phyloP scores from a whole-genome alignment of 768 basidiomycete genomes.

The Tricholoma terreum region DNA sequence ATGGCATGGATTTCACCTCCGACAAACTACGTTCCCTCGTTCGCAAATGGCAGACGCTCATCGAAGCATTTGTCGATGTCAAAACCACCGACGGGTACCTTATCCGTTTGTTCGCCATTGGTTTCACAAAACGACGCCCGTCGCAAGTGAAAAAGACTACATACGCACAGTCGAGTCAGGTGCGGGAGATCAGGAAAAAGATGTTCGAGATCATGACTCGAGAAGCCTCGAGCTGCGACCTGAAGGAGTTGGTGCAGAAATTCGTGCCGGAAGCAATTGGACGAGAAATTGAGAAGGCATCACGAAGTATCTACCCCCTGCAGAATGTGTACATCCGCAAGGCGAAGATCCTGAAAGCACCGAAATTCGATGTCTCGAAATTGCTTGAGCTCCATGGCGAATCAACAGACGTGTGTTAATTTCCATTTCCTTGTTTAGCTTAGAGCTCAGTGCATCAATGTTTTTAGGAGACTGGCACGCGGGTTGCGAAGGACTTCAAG shows the following conservation, averaged over 20 bases:
- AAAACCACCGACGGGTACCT: constrained; percentile 99
- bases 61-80: constrained; percentile 98
- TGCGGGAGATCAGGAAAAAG: constrained; percentile 97
- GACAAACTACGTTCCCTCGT: constrained; percentile 99
- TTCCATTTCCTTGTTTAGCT: background rate
- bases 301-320: constrained; percentile 94
- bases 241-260: constrained; percentile 98
- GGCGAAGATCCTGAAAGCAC: constrained; percentile 98
- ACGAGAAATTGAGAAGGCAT: constrained; percentile 98
- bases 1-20: constrained; percentile 99
- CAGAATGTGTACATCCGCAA: constrained; percentile 99
- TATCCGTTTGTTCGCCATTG: constrained; percentile 97
- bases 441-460: constrained; percentile 9
- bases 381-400: constrained; percentile 96
- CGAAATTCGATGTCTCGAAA: constrained; percentile 95
- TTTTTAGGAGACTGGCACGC: constrained; percentile 86
- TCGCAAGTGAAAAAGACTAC: constrained; percentile 99
- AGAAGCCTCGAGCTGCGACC: constrained; percentile 90
- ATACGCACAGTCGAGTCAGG: constrained; percentile 92
- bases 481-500: constrained; percentile 95
- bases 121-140: constrained; percentile 96
- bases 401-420: constrained; percentile 76
- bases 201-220: constrained; percentile 99
- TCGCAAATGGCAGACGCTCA: constrained; percentile 99
- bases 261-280: constrained; percentile 99